These are phyloP conservation scores for Annona squamosa DNA, from an alignment of 164 flowering plant genomes.

Conservation along the genomic window DNA sequence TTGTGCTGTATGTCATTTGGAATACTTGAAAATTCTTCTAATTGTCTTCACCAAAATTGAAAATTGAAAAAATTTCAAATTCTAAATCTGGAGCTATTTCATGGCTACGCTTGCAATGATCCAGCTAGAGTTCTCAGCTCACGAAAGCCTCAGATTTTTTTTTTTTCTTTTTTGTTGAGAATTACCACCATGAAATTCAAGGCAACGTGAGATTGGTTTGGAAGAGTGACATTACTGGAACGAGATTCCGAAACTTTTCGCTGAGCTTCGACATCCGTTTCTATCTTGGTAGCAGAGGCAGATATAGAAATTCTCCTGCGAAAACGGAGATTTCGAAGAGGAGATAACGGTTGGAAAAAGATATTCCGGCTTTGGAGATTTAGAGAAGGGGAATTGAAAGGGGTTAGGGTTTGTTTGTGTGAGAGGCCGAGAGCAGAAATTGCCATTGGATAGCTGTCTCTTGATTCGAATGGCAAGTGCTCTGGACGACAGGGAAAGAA, in stretches of 20 bases:
- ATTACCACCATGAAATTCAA: not conserved
- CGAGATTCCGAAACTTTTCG: conserved; percentile 1
- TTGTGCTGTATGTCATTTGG: too few relatives aligned
- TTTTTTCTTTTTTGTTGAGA: too few relatives aligned
- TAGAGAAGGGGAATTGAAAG: not conserved
- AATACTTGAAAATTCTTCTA: too few relatives aligned
- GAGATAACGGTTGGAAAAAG: not conserved
- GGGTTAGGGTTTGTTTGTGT: not conserved
- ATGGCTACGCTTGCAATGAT: too few relatives aligned
- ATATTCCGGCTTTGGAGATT: not conserved
- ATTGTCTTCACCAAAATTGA: too few relatives aligned
- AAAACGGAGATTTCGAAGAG: not conserved
- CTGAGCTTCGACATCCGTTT: conserved; percentile 13
- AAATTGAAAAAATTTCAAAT: too few relatives aligned
- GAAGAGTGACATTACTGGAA: not conserved
- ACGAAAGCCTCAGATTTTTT: too few relatives aligned
- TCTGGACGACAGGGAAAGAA: too few relatives aligned
- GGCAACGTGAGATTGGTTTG: not conserved
- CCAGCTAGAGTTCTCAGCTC: too few relatives aligned
- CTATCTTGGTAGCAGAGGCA: conserved; percentile 13
- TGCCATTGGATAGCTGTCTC: not conserved
- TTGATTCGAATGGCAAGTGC: too few relatives aligned
- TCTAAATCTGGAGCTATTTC: too few relatives aligned
- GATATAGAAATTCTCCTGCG: conserved; percentile 9
- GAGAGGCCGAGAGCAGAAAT: not conserved